Conservation (phyloP, 257 asterid species). For the Paulownia fortunei region DNA sequence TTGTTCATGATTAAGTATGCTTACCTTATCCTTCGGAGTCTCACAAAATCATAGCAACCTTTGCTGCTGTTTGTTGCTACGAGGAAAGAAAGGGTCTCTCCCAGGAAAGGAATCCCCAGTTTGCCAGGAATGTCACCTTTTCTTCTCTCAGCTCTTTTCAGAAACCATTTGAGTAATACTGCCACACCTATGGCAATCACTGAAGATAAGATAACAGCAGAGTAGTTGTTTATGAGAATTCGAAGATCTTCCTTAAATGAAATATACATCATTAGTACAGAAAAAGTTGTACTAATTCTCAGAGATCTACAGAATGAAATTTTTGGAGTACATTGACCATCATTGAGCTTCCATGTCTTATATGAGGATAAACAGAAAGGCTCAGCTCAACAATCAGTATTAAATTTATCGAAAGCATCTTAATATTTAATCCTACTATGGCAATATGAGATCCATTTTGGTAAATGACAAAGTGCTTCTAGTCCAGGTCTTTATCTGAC, state of each 20-base stretch:
- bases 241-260: constrained; percentile 16
- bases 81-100: constrained; percentile 60
- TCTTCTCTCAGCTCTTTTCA: neutral
- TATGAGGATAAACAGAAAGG: neutral
- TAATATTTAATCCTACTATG: neutral
- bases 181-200: constrained; percentile 31
- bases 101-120: constrained; percentile 59
- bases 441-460: neutral
- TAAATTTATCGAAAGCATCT: neutral
- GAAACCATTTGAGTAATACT: constrained; percentile 23
- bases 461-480: neutral
- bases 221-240: constrained; percentile 5
- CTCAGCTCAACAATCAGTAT: neutral
- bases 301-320: neutral
- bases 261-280: constrained; percentile 29
- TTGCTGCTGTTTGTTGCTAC: constrained; percentile 59
- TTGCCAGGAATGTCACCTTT: constrained; percentile 48
- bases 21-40: constrained; percentile 48
- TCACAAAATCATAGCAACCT: constrained; percentile 66
- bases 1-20: neutral
- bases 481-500: neutral
- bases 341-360: neutral
- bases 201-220: constrained; percentile 27
- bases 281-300: neutral
- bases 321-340: neutral